Evolutionary conservation across 176 grass and related monocot species (phyloP), one percentile per base, ranked within the genome.

Genomic region (Lolium multiflorum): DNA sequence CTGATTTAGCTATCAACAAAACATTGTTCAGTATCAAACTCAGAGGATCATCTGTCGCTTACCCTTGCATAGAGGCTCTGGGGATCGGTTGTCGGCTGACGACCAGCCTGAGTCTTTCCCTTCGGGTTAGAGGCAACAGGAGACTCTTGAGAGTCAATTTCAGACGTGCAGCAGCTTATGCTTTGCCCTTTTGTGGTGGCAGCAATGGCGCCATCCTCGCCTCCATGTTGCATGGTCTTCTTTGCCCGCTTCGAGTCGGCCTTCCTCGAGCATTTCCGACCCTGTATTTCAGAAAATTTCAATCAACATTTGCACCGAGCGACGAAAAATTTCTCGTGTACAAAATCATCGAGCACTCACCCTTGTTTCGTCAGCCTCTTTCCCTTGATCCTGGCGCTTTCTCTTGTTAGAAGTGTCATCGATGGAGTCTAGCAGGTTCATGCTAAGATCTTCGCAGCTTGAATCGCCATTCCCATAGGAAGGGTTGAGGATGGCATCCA

Each of bases 31-130:
- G 44, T 26, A 86, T 37, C 3, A 9, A 87, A 41, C 52, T 75
- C 22, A 37, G n/a, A 89, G 76, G 54, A 88, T 76, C 31, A 81
- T 76, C 11, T 59, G 12, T 86, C 60, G 14, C 18, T 7, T 91
- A 97, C 95, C 89, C 82, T 97, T 82, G 95, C 95, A 82, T 95
- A 93, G 76, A 97, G 91, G 81, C 95, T 97, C 56, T 95, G 95
- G 54, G 95, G 86, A 47, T 94, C 88, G 2, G 78, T 91, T 85
- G 88, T 87, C 18, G 89, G 87, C 9, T 88, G 82, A 0, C 73
- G 77, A 58, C 77, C 75, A 12, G 84, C 79, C 60, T 85, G 90
- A 78, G 65, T 86, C 86, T 92, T 89, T 26, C 77, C 60, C 81
- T 81, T 81, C 5, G 2, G 65, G 4, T 78, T 93, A 79, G 82